phyloP scores from a whole-genome alignment of 345 rosid species.

The Murraya koenigii region DNA sequence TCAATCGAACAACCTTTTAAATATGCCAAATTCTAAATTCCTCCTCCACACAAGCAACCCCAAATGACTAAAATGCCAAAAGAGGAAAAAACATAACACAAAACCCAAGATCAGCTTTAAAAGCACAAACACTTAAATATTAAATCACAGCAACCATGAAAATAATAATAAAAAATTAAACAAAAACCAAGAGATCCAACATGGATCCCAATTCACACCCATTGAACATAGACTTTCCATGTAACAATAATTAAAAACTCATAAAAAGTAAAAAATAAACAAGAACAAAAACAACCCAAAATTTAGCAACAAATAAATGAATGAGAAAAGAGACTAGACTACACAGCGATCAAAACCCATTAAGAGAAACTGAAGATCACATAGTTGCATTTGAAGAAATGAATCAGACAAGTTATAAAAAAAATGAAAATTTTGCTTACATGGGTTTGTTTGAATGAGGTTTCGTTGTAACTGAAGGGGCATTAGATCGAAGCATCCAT shows the following conservation, averaged over 20 bases:
- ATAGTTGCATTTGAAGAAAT: slow-evolving; percentile 44
- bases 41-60: slow-evolving; percentile 57
- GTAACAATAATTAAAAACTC: slow-evolving; percentile 19
- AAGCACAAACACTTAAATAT: slow-evolving; percentile 24
- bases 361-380: slow-evolving; percentile 37
- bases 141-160: slow-evolving; percentile 17
- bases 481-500: slow-evolving; percentile 50
- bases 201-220: slow-evolving; percentile 80
- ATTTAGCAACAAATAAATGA: slow-evolving; percentile 34
- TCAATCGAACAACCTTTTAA: slow-evolving; percentile 38
- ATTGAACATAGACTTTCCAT: slow-evolving; percentile 56
- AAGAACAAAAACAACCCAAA: not conserved
- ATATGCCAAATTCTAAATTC: slow-evolving; percentile 40
- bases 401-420: slow-evolving; percentile 6
- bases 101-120: slow-evolving; percentile 47
- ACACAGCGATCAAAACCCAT: slow-evolving; percentile 27
- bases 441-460: slow-evolving; percentile 42
- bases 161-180: slow-evolving; percentile 20
- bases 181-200: slow-evolving; percentile 67
- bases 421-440: slow-evolving; percentile 38
- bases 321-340: slow-evolving; percentile 18
- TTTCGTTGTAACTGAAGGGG: slow-evolving; percentile 39
- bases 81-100: slow-evolving; percentile 31
- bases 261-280: not conserved
- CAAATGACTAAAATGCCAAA: slow-evolving; percentile 21